Conservation (phyloP, 106 monocot species). For the Xerophyta viscosa region DNA sequence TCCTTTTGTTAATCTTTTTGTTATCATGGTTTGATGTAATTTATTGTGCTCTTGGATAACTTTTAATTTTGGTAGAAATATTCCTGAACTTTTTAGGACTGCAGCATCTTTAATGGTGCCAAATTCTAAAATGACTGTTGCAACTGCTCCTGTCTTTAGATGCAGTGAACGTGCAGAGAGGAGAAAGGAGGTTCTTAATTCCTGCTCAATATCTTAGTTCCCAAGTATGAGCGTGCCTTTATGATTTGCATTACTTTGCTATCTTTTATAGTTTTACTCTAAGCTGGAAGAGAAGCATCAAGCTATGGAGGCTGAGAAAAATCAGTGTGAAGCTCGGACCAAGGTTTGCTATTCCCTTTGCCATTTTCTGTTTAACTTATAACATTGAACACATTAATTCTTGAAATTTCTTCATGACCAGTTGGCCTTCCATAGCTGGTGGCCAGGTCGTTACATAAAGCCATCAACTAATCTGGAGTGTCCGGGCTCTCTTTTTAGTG, state of each 20-base stretch:
- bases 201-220: background rate
- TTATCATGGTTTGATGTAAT: background rate
- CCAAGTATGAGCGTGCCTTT: background rate
- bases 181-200: slow-evolving; percentile 63
- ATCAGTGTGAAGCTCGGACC: slow-evolving; percentile 46
- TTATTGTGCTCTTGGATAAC: background rate
- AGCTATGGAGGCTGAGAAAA: slow-evolving; percentile 57
- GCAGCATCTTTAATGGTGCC: slow-evolving; percentile 25
- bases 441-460: too few relatives aligned
- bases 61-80: background rate
- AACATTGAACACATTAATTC: too few relatives aligned
- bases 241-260: background rate
- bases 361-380: background rate
- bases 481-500: too few relatives aligned
- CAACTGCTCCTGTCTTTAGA: slow-evolving; percentile 50
- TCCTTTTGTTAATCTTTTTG: slow-evolving; percentile 25
- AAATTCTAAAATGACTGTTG: slow-evolving; percentile 35
- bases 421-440: too few relatives aligned
- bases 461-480: too few relatives aligned
- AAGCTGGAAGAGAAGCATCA: slow-evolving; percentile 63
- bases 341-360: slow-evolving; percentile 23
- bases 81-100: slow-evolving; percentile 35
- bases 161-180: slow-evolving; percentile 51
- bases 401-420: too few relatives aligned
- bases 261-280: slow-evolving; percentile 57